Conservation (phyloP, 345 rosid species). For the Eucalyptus marginata region DNA sequence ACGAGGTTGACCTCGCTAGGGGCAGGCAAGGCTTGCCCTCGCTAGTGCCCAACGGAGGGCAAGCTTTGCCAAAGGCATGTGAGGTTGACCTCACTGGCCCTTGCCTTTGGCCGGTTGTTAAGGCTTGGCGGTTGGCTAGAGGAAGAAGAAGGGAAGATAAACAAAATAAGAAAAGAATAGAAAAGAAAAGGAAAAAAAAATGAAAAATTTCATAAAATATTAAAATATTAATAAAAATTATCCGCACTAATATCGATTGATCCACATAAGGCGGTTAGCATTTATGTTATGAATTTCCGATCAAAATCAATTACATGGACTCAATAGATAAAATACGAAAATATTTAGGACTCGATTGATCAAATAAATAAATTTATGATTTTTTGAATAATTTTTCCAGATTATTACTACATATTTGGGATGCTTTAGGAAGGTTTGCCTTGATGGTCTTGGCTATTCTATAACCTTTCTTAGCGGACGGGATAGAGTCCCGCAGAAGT, state of each 20-base stretch:
- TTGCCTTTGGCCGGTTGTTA: fast-evolving
- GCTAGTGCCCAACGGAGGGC: fast-evolving
- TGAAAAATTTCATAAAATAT: too few species aligned
- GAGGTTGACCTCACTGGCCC: fast-evolving
- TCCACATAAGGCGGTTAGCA: fast-evolving
- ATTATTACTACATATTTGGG: not conserved
- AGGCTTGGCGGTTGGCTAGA: not conserved
- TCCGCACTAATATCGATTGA: fast-evolving
- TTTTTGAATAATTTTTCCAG: not conserved
- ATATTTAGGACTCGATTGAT: too few species aligned
- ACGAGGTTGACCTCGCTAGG: not conserved
- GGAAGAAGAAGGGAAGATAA: not conserved
- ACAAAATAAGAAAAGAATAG: too few species aligned
- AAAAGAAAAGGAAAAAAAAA: fast-evolving
- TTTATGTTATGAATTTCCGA: too few species aligned
- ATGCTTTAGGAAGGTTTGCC: not conserved
- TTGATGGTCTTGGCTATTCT: not conserved
- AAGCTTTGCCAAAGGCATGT: not conserved
- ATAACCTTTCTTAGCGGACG: not conserved
- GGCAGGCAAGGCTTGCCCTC: fast-evolving
- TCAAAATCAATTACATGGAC: fast-evolving
- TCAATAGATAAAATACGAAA: too few species aligned
- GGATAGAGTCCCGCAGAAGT: too few species aligned
- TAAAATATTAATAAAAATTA: too few species aligned
- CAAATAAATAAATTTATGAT: too few species aligned